These are phyloP conservation scores for Obba rivulosa DNA, from an alignment of 768 basidiomycete genomes.

Conservation along the genomic window DNA sequence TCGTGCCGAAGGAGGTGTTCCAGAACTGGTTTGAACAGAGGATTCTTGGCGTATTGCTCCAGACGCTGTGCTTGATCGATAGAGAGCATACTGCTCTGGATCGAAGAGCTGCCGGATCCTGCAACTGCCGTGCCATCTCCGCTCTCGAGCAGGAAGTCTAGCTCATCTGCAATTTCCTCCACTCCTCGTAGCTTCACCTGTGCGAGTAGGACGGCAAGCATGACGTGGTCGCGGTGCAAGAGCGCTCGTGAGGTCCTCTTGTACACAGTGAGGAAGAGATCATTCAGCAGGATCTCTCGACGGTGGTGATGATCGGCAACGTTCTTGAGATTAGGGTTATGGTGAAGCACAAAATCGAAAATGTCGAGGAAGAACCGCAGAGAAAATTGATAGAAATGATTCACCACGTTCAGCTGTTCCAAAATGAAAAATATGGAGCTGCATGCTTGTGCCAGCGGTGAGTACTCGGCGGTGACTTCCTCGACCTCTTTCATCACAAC, in stretches of 20 bases:
- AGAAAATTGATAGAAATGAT: conserved; percentile 99
- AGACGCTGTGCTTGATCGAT: conserved; percentile 67
- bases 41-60: conserved; percentile 63
- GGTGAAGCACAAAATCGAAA: conserved; percentile 90
- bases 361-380: conserved; percentile 97
- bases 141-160: conserved; percentile 90
- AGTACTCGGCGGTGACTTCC: conserved; percentile 89
- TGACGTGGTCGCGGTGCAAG: conserved; percentile 83
- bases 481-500: conserved; percentile 95
- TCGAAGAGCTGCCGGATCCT: conserved; percentile 25
- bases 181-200: conserved; percentile 81
- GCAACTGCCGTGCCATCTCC: conserved; percentile 57
- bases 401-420: conserved; percentile 88
- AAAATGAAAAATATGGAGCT: conserved; percentile 96
- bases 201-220: conserved; percentile 85
- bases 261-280: conserved; percentile 87
- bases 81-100: conserved; percentile 46
- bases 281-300: conserved; percentile 75
- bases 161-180: conserved; percentile 77
- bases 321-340: conserved; percentile 84
- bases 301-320: conserved; percentile 70
- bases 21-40: conserved; percentile 74
- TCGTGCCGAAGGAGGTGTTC: conserved; percentile 55
- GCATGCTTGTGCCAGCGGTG: conserved; percentile 92
- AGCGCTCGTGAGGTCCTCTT: conserved; percentile 86